Base-by-base conservation (phyloP, 176 grass and related monocot species). In the Lolium rigidum region DNA sequence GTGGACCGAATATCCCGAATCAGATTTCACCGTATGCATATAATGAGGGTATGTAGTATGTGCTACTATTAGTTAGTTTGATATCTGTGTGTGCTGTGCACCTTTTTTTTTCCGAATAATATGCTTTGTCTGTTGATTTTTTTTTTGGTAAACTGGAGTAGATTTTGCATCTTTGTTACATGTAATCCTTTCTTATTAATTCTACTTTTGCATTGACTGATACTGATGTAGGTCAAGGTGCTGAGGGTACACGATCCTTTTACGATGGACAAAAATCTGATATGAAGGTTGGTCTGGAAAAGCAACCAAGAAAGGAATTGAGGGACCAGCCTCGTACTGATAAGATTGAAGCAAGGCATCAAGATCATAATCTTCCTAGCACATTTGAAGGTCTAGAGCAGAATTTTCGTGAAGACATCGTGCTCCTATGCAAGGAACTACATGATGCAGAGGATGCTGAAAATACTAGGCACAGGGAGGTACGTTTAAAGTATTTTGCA, bases 301-400 rank as follows among this genome's bases (percentile, higher is more conserved):
- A 93, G 74, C 86, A 80, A 46, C 13, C 83, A 22, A 89, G 16
- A 60, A 95, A 79, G 65, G 91, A 98, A 48, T 61, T 26, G 7
- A 98, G 86, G 85, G 82, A 86, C 10, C 91, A 84, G 26, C 28
- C 70, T 80, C 60, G 20, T 74, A 85, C 73, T 56, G 78, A 84
- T 55, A 87, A 77, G 43, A 87, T 81, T 84, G 95, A 92, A 64
- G 80, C 65, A 78, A 80, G 73, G 70, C 85, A 81, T 13, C 84
- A 86, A 54, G 92, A 94, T 70, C 93, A 78, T 74, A 84, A 72
- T 86, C 66, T 86, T 84, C 94, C 90, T 22, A 89, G 76, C 44
- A 97, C 97, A 76, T 92, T 94, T 88, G 94, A 97, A 89, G 85
- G 72, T 79, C 87, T 99, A 20, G 94, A 99, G 83, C 73, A 99